Percentiles rank a stretch among this genome's conserved stretches.
Conservation (phyloP, 1,284 basidiomycete genomes). For the Athelia sp. region DNA sequence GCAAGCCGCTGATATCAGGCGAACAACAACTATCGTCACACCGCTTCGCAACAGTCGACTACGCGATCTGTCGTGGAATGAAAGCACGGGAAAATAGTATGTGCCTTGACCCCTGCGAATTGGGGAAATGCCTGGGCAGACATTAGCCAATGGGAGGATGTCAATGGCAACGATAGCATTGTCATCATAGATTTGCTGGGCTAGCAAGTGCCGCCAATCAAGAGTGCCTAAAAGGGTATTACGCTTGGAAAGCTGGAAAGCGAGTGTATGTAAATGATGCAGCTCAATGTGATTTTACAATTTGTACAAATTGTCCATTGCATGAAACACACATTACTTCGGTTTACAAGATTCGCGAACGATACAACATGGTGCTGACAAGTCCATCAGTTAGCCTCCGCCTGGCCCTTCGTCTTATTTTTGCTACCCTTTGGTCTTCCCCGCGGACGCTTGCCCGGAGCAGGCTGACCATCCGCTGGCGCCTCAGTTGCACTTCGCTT, state of each 20-base stretch:
- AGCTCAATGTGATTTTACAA: no score
- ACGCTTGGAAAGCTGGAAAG: neutral
- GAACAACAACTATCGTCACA: neutral
- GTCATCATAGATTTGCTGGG: neutral
- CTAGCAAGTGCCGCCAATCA: neutral
- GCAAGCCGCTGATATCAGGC: neutral
- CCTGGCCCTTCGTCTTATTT: neutral
- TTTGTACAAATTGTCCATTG: no score
- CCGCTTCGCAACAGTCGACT: neutral
- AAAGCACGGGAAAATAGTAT: neutral
- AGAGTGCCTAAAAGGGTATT: neutral
- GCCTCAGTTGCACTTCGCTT: conserved; percentile 20
- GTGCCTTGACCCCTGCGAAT: neutral
- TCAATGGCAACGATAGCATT: neutral
- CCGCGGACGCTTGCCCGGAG: conserved; percentile 37
- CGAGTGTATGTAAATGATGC: no score
- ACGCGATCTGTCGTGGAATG: neutral
- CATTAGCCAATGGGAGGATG: neutral
- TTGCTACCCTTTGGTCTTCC: conserved; percentile 31
- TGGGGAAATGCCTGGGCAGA: no score
- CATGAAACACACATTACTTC: no score
- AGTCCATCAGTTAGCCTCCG: no score
- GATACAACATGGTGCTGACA: no score
- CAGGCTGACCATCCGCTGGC: conserved; percentile 14
- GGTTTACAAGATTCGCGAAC: no score